Evolutionary conservation across 2,329 filamentous ascomycete genomes (phyloP).

Genomic region (Ascochyta lentis): DNA sequence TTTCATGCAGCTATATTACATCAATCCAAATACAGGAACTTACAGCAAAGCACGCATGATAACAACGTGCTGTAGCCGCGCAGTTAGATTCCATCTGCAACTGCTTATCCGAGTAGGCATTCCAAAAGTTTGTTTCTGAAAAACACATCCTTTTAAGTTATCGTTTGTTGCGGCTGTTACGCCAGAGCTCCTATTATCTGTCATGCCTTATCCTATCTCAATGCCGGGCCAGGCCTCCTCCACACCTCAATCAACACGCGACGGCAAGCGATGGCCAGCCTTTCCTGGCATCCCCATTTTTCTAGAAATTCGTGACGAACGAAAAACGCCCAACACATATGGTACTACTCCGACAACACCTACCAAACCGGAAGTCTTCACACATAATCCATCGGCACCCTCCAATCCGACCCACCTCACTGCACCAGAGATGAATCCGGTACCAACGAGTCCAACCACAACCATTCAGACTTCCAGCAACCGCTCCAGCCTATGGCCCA

Average conservation of each 20-base stretch:
- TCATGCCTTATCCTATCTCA: constrained; percentile 30
- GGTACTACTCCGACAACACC: constrained; percentile 31
- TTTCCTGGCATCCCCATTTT: constrained; percentile 37
- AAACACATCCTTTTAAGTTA: no score
- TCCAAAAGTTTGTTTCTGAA: not conserved
- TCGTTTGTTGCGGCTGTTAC: no score
- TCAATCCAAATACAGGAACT: constrained; percentile 15
- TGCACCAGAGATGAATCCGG: not conserved
- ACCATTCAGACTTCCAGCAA: no score
- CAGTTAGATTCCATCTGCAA: constrained; percentile 17
- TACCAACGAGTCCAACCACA: not conserved
- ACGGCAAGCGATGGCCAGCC: constrained; percentile 26
- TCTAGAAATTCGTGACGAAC: constrained; percentile 31
- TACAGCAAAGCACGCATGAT: constrained; percentile 23
- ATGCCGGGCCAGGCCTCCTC: constrained; percentile 5
- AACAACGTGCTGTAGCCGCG: constrained; percentile 24
- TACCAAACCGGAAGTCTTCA: constrained; percentile 23
- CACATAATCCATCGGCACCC: no score
- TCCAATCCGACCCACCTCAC: not conserved
- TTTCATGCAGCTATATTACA: constrained; percentile 30
- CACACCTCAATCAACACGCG: not conserved
- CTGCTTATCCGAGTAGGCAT: constrained; percentile 12
- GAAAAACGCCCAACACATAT: no score
- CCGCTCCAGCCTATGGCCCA: no score
- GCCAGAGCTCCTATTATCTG: no score